Evolutionary conservation across 2,329 filamentous ascomycete genomes (phyloP), one percentile per base, ranked within the genome.

Genomic region (Fusarium nelsonii): DNA sequence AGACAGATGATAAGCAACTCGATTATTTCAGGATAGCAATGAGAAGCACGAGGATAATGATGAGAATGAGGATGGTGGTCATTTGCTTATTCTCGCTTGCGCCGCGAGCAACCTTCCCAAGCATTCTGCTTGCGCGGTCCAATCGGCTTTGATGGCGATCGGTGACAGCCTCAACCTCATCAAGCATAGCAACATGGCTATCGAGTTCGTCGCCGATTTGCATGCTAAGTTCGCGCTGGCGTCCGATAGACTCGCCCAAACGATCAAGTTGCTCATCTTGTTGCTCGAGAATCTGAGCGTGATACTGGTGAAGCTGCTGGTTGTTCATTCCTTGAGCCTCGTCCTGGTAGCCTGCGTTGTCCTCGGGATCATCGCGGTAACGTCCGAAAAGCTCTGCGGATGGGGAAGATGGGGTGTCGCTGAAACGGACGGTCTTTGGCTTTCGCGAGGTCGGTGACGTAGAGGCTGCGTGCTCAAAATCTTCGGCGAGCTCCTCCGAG

Each of bases 201-300:
- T 98, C 96, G 36, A 99, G 85, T 84, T 99, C 96, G 78, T 97
- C 92, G 32, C 96, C 95, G 75, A 99, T 98, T 82, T 96, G 93
- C 83, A 97, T 97, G 77, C 91, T 94, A 65, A 99, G 84, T 82
- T 98, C 93, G 50, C 97, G 86, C 83, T 98, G 96, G 39, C 96
- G 88, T 6, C 92, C 88, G 72, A 99, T 97, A 60, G 89, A 93
- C 74, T 90, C 88, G n/a, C 94, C 93, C 6, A 99, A 83, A 11
- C 87, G 85, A 78, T 98, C 95, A n/a, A 99, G 86, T 78, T 97
- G 94, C 70, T 92, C 91, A 77, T 99, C 96, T 80, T 99, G 96
- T 66, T 97, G 90, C n/a, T 87, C 85, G 37, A 99, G 84, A 28
- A 97, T 89, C 66, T 89, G 89, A 58, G 86, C 83, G 81, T 99